Evolutionary conservation across 2,329 filamentous ascomycete species (phyloP).

Genomic region (Arthroderma sp.): DNA sequence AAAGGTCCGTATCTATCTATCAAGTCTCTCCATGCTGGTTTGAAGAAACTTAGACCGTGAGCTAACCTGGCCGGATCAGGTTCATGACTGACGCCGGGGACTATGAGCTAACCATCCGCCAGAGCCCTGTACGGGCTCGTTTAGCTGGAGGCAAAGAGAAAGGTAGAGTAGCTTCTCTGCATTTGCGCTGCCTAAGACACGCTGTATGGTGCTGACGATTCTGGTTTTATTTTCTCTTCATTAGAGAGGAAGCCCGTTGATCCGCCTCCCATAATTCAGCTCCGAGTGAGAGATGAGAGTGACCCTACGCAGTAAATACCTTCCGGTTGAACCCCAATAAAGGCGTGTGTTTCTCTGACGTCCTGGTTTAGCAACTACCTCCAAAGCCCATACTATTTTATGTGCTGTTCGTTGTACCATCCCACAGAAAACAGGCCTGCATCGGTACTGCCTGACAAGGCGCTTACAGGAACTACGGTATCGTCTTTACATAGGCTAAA

Average conservation of each 20-base stretch:
- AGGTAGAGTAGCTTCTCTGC: slow-evolving; percentile 32
- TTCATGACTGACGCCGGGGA: slow-evolving; percentile 17
- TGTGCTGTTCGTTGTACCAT: slow-evolving; percentile 44
- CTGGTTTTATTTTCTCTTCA: slow-evolving; percentile 1
- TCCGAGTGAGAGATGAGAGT: slow-evolving; percentile 39
- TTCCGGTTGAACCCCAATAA: neutral
- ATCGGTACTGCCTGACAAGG: slow-evolving; percentile 34
- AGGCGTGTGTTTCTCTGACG: neutral
- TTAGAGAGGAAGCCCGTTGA: slow-evolving; percentile 75
- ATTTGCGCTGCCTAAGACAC: neutral
- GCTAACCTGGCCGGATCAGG: slow-evolving; percentile 3
- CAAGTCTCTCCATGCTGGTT: slow-evolving; percentile 1
- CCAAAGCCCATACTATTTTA: slow-evolving; percentile 52
- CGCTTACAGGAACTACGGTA: slow-evolving; percentile 57
- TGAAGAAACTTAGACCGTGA: slow-evolving; percentile 4
- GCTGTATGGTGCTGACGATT: slow-evolving; percentile 5
- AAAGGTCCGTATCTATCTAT: slow-evolving; percentile 23
- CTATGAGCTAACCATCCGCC: slow-evolving; percentile 47
- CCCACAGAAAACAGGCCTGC: slow-evolving; percentile 34
- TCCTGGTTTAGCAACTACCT: slow-evolving; percentile 40
- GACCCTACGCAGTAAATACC: slow-evolving; percentile 44
- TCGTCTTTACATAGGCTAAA: slow-evolving; percentile 75
- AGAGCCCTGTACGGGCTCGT: slow-evolving; percentile 54
- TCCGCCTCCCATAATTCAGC: slow-evolving; percentile 66
- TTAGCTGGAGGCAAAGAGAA: slow-evolving; percentile 64